Conservation (phyloP, 2,329 filamentous ascomycete species). For the Orbilia quercus region DNA sequence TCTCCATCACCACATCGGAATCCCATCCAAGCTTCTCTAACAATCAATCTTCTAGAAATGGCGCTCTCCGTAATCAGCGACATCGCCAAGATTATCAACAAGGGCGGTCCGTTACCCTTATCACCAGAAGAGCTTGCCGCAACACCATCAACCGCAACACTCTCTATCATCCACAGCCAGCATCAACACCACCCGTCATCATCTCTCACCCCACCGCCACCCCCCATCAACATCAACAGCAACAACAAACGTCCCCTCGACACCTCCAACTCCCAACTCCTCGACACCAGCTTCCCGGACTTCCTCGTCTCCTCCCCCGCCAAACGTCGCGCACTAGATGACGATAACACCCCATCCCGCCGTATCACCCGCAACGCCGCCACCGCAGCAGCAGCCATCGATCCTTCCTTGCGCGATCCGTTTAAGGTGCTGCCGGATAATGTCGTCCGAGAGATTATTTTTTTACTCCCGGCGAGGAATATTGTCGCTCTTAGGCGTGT, state of each 20-base stretch:
- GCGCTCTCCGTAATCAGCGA: too few species aligned
- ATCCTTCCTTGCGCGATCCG: slow-evolving; percentile 25
- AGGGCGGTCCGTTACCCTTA: too few species aligned
- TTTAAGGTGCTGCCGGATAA: slow-evolving; percentile 51
- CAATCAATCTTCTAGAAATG: background rate
- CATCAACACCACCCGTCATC: too few species aligned
- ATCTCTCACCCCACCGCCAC: slow-evolving; percentile 4
- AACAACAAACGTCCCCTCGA: too few species aligned
- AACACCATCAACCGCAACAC: background rate
- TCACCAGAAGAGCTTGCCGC: slow-evolving; percentile 25
- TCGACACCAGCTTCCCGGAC: slow-evolving; percentile 33
- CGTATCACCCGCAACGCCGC: slow-evolving; percentile 37
- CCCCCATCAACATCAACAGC: too few species aligned
- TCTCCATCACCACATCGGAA: too few species aligned
- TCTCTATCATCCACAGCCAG: background rate
- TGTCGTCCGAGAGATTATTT: slow-evolving; percentile 43
- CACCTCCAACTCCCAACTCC: too few species aligned
- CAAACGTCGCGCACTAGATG: slow-evolving; percentile 25
- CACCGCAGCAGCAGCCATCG: background rate
- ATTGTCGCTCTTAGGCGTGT: slow-evolving; percentile 39
- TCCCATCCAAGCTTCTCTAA: background rate
- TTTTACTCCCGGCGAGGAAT: slow-evolving; percentile 30
- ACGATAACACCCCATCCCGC: slow-evolving; percentile 8
- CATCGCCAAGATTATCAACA: too few species aligned
- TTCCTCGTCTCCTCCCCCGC: slow-evolving; percentile 26